Evolutionary conservation across 768 basidiomycete genomes (phyloP).

Genomic region (Kwoniella dejecticola): DNA sequence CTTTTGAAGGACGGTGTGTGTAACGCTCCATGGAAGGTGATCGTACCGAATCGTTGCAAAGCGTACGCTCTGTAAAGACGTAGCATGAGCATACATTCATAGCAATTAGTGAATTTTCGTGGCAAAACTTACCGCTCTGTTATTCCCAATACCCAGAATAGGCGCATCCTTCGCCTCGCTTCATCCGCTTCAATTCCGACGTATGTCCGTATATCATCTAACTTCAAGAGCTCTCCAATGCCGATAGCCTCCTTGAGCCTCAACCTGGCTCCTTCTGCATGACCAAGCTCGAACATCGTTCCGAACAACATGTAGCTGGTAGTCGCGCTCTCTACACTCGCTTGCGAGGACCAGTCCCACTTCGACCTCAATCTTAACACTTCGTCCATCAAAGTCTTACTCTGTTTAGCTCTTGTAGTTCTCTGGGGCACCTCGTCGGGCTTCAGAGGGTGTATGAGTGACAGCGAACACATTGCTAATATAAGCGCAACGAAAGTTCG

Average conservation of each 20-base stretch:
- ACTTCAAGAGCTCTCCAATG: slow-evolving; percentile 33
- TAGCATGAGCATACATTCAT: not conserved
- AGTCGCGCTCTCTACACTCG: slow-evolving; percentile 25
- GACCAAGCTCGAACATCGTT: slow-evolving; percentile 40
- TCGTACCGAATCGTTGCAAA: slow-evolving; percentile 33
- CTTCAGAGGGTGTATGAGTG: slow-evolving; percentile 38
- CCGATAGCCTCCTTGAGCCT: slow-evolving; percentile 37
- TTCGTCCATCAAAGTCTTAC: slow-evolving; percentile 40
- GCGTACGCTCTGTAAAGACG: slow-evolving; percentile 34
- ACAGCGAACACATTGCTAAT: slow-evolving; percentile 30
- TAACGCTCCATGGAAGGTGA: slow-evolving; percentile 8
- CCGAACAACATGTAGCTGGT: slow-evolving; percentile 45
- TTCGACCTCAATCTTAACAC: slow-evolving; percentile 23
- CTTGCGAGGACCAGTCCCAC: slow-evolving; percentile 32
- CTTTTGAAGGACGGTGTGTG: slow-evolving; percentile 2
- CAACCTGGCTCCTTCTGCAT: slow-evolving; percentile 32
- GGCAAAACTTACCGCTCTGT: slow-evolving; percentile 41
- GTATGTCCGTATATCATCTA: slow-evolving; percentile 24
- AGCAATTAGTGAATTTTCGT: too few relatives aligned
- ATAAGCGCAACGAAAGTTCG: slow-evolving; percentile 30
- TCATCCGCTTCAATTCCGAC: slow-evolving; percentile 23
- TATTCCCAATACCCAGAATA: slow-evolving; percentile 43
- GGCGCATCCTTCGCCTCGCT: slow-evolving; percentile 25
- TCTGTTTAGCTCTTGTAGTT: slow-evolving; percentile 20
- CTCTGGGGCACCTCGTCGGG: slow-evolving; percentile 25